Base-by-base conservation (phyloP, 768 basidiomycete genomes). In the Mycena rebaudengoi region DNA sequence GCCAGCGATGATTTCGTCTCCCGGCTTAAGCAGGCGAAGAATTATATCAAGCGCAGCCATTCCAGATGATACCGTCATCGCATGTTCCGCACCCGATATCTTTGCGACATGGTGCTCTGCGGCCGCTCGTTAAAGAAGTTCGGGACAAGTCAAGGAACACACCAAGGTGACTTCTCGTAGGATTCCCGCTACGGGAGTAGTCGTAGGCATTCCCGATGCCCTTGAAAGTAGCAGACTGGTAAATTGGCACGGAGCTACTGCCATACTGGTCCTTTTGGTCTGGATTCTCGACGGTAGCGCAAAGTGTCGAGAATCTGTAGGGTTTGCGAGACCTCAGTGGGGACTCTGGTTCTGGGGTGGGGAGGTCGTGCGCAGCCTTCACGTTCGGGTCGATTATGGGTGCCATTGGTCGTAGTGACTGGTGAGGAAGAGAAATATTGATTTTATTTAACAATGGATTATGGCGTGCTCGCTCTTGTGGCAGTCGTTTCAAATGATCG, bases 31-130 rank as follows among this genome's bases (percentile, higher is more conserved):
- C 28, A 98, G 75, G 49, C 98, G 92, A 48, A 98, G 85, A 70
- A 99, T 98, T 53, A 95, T 88, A 77, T 99, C 98, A 40, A 99
- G 86, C 3, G 96, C 96, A 18, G 97, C 96, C 98, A 99, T 99
- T 55, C 98, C 98, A 5, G 97, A 98, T 6, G 95, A 94, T 5
- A 99, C 94, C 20, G 90, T 87, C 74, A 97, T 94, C 0, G 95
- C 94, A 85, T 97, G 90, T 5, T 83, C 82, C 7, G 96, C 95
- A 28, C 92, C 94, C 32, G 96, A 98, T 71, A 99, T 95, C 82
- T 98, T 95, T 60, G 97, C 97, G 46, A 99, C 85, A 75, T 99
- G 98, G 69, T 98, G 94, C 76, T 99, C 98, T 99, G 74, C 50
- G 68, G 62, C 33, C 55, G 45, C 35, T 64, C 18, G 37, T 48